phyloP scores from a whole-genome alignment of 139 green algal species.

The Chlorella sorokiniana region DNA sequence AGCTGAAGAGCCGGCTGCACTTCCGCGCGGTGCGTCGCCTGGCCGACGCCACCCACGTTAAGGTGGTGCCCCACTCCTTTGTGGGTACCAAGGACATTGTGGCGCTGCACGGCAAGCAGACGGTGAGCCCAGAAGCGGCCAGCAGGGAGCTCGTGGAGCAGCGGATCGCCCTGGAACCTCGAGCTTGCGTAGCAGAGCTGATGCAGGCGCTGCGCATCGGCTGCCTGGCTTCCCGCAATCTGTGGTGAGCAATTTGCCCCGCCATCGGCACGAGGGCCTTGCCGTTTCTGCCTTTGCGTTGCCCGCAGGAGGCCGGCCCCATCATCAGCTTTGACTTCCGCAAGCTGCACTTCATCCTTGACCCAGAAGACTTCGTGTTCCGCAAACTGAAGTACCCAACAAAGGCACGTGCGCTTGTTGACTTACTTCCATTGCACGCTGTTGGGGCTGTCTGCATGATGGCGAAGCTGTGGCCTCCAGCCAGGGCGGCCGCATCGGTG shows the following conservation, averaged over 20 bases:
- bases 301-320: conserved; percentile 29
- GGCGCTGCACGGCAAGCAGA: conserved; percentile 47
- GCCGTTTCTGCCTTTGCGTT: neutral
- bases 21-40: conserved; percentile 8
- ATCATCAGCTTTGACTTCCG: conserved; percentile 81
- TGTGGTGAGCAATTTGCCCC: too few species aligned
- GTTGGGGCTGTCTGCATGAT: too few species aligned
- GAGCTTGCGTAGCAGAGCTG: too few species aligned
- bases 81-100: conserved; percentile 69
- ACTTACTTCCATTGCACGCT: neutral
- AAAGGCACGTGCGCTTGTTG: conserved; percentile 33
- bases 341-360: conserved; percentile 78
- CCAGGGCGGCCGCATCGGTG: too few species aligned
- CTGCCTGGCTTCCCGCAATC: too few species aligned
- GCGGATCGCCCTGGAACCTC: too few species aligned
- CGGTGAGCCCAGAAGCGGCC: conserved; percentile 42
- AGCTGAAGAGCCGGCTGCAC: conserved; percentile 15
- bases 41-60: conserved; percentile 39
- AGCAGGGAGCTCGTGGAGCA: neutral
- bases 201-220: too few species aligned
- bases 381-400: conserved; percentile 71
- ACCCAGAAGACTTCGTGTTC: conserved; percentile 57
- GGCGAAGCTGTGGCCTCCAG: too few species aligned
- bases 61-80: conserved; percentile 72
- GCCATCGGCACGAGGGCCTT: neutral